Percentiles rank a stretch among this genome's conserved stretches.
Evolutionary conservation across 2,329 filamentous ascomycete species (phyloP).

Genomic region (Elsinoe fawcettii): DNA sequence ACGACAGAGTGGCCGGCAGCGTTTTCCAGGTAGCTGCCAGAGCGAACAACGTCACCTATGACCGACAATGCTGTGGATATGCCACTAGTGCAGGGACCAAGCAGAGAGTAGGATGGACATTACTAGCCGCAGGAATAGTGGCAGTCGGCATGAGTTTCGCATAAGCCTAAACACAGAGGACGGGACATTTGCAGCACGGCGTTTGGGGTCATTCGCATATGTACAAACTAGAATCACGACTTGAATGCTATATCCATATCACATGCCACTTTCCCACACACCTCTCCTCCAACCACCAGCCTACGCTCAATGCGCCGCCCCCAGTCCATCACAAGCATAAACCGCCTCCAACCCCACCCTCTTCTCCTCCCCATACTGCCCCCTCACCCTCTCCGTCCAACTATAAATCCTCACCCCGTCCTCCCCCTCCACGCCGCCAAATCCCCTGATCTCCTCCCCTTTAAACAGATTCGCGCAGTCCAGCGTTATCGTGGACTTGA

Average conservation of each 20-base stretch:
- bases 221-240: background rate
- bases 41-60: slow-evolving; percentile 67
- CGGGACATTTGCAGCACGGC: background rate
- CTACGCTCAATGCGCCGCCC: too few species aligned
- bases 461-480: too few species aligned
- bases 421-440: too few species aligned
- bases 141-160: background rate
- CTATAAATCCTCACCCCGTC: too few species aligned
- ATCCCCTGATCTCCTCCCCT: too few species aligned
- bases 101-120: background rate
- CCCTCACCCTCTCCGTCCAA: too few species aligned
- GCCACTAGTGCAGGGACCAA: background rate
- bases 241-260: background rate
- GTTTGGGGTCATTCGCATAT: background rate
- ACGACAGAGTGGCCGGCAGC: slow-evolving; percentile 62
- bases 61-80: slow-evolving; percentile 49
- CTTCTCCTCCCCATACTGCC: too few species aligned
- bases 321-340: too few species aligned
- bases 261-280: background rate
- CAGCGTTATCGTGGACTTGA: too few species aligned
- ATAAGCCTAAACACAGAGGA: background rate
- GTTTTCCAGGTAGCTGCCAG: slow-evolving; percentile 67
- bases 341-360: too few species aligned
- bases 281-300: too few species aligned
- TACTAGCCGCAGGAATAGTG: background rate